Base-by-base conservation (phyloP, 345 rosid species). In the Eucalyptus tenuipes region DNA sequence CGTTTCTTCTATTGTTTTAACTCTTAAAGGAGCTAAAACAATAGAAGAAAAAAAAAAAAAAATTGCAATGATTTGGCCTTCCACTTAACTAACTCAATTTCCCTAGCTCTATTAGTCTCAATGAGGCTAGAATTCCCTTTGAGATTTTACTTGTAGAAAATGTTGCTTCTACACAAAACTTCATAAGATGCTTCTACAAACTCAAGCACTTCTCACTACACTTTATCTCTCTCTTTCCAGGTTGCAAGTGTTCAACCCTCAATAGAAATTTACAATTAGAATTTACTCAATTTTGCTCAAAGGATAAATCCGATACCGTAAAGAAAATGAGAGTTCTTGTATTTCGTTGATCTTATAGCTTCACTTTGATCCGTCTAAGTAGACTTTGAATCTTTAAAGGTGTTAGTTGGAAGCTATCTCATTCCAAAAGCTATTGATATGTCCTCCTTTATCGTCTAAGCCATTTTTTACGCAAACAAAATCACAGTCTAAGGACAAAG, bases 231-330 rank as follows among this genome's bases (percentile, higher is more conserved):
- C 29, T 55, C 61, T 24, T 55, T 24, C 29, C 6, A 9, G 61
- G 29, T 55, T 24, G 13, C 61, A 55, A 55, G 61, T 55, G 13
- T 55, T 55, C 29, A 24, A 55, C 29, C 61, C 0, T 55, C 61
- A 55, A 55, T 24, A 55, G 29, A 55, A 29, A 55, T 55, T 55
- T 55, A 55, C 61, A 55, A 55, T 55, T 24, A 55, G 29, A 52
- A 52, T 52, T 52, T 52, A 22, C 29, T 55, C 61, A 55, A 24
- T 55, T 55, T 55, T 55, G 20, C 29, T 55, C 13, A 2, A 55
- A 55, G 13, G 6, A 55, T 22, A 9, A 24, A 24, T 0, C 6
- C 6, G 6, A 55, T 55, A 24, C 13, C 3, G 0, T 55, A 55
- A 24, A 55, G 29, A 22, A 12, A 55, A 55, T 55, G 61, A 55